Evolutionary conservation across 1,284 basidiomycete species (phyloP).

Genomic region (Heterobasidion occidentale): DNA sequence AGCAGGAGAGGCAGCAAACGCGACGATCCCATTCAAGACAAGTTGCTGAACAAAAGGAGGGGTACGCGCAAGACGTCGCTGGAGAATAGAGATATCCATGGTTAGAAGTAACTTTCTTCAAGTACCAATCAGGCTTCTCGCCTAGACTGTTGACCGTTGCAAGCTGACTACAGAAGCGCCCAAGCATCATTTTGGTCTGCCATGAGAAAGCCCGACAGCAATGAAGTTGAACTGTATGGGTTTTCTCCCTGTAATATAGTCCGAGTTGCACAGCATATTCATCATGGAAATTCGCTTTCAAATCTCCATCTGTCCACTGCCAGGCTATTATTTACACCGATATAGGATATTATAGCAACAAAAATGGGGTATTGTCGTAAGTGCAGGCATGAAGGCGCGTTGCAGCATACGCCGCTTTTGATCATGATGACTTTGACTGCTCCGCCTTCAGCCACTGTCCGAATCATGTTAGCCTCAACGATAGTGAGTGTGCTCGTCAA

Average conservation of each 20-base stretch:
- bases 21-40: not conserved
- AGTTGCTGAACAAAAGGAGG: not conserved
- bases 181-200: not conserved
- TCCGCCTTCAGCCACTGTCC: constrained; percentile 11
- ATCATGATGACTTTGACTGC: constrained; percentile 8
- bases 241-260: not conserved
- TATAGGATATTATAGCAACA: too few species aligned
- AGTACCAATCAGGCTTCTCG: not conserved
- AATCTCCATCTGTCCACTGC: not conserved
- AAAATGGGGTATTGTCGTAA: not conserved
- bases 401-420: not conserved
- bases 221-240: not conserved
- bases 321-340: not conserved
- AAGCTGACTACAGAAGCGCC: not conserved
- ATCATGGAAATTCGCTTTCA: too few species aligned
- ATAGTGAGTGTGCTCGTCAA: not conserved
- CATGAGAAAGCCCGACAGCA: not conserved
- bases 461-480: not conserved
- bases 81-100: not conserved
- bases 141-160: not conserved
- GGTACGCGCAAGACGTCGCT: not conserved
- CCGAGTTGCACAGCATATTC: not conserved
- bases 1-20: not conserved
- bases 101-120: not conserved
- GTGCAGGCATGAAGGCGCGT: not conserved